Evolutionary conservation across 2,329 filamentous ascomycete species (phyloP).

Genomic region (Aspergillus japonicus): DNA sequence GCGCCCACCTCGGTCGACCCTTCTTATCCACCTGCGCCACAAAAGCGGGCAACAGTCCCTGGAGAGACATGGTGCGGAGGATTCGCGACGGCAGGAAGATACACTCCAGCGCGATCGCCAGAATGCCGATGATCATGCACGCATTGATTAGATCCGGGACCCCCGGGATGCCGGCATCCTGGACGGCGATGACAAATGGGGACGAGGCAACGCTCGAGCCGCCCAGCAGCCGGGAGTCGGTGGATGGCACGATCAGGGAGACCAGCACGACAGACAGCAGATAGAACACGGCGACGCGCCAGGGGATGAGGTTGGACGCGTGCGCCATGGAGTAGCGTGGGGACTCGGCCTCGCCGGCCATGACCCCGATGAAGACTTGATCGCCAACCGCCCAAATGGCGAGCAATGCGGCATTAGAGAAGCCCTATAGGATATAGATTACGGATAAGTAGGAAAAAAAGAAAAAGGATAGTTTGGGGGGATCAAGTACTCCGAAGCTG

Average conservation of each 20-base stretch:
- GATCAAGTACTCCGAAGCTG: conserved; percentile 25
- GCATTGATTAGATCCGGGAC: conserved; percentile 34
- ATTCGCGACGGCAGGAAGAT: conserved; percentile 36
- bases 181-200: conserved; percentile 35
- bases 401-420: conserved; percentile 31
- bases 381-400: conserved; percentile 32
- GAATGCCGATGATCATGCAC: conserved; percentile 32
- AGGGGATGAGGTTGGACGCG: conserved; percentile 18
- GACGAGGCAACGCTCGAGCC: conserved; percentile 29
- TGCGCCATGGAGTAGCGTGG: conserved; percentile 38
- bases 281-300: conserved; percentile 17
- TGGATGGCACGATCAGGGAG: conserved; percentile 20
- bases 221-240: conserved; percentile 26
- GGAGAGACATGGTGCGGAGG: conserved; percentile 30
- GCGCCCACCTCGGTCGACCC: conserved; percentile 31
- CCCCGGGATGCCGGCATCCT: conserved; percentile 27
- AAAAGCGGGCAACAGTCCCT: conserved; percentile 27
- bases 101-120: conserved; percentile 33
- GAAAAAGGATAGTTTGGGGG: no score
- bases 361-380: conserved; percentile 36
- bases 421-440: conserved; percentile 21
- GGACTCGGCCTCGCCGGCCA: conserved; percentile 37
- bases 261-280: conserved; percentile 5
- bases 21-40: conserved; percentile 29
- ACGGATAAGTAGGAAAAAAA: not conserved